These are phyloP conservation scores for Solanum hybrid DNA, from an alignment of 305 asterid genomes.

Conservation along the genomic window DNA sequence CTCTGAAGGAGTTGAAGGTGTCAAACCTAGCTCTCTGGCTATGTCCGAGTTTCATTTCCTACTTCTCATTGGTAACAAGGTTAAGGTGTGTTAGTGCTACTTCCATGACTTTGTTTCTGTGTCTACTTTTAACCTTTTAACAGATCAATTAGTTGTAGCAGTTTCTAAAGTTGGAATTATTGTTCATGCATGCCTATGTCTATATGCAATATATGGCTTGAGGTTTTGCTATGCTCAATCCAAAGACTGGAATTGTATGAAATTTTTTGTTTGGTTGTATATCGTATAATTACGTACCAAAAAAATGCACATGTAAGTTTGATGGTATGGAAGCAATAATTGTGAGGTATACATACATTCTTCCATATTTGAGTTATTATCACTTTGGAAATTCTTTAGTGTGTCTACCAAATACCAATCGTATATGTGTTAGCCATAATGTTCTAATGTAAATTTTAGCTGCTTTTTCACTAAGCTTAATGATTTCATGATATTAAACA, in stretches of 20 bases:
- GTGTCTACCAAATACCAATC: neutral
- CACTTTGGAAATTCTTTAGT: neutral
- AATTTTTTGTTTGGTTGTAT: neutral
- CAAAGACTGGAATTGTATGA: neutral
- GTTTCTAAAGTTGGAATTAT: neutral
- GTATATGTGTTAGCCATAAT: neutral
- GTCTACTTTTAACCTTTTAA: neutral
- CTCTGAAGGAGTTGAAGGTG: constrained; percentile 71
- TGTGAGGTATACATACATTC: neutral
- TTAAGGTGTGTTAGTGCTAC: constrained; percentile 53
- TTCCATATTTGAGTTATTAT: neutral
- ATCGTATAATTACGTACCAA: neutral
- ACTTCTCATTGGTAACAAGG: constrained; percentile 85
- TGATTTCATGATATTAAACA: neutral
- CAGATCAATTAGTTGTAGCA: neutral
- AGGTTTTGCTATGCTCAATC: neutral
- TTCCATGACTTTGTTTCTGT: constrained; percentile 13
- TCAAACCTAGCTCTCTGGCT: constrained; percentile 89
- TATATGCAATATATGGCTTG: neutral
- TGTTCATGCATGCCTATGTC: neutral
- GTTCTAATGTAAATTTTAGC: neutral
- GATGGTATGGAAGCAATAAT: neutral
- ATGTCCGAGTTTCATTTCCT: constrained; percentile 92
- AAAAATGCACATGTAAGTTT: neutral
- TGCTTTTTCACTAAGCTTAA: neutral